A percentile compares a stretch with the other conserved stretches of the same genome.
phyloP scores from a whole-genome alignment of 2,329 filamentous ascomycete species.

The Esteya vermicola region DNA sequence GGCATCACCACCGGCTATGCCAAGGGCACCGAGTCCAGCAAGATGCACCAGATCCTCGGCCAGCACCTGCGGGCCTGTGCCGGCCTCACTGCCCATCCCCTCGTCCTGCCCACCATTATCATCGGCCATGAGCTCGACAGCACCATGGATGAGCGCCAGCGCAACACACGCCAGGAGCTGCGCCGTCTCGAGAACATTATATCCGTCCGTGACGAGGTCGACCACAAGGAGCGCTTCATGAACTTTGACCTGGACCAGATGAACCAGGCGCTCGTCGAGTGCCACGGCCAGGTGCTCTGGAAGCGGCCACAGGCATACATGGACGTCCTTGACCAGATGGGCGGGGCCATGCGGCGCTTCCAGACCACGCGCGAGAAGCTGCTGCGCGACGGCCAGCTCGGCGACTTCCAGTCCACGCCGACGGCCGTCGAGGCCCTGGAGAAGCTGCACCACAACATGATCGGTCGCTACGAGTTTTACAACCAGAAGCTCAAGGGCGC shows the following conservation, averaged over 20 bases:
- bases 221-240: conserved; percentile 38
- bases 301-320: conserved; percentile 41
- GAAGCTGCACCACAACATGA: conserved; percentile 37
- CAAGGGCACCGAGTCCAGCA: conserved; percentile 45
- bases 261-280: conserved; percentile 49
- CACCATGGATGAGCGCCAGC: conserved; percentile 45
- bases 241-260: conserved; percentile 44
- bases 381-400: not conserved
- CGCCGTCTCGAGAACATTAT: conserved; percentile 46
- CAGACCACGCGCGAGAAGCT: conserved; percentile 2
- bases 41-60: conserved; percentile 31
- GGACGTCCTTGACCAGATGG: conserved; percentile 11
- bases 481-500: conserved; percentile 44
- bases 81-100: conserved; percentile 37
- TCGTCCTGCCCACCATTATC: conserved; percentile 44
- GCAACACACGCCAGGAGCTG: conserved; percentile 48
- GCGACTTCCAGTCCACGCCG: conserved; percentile 9
- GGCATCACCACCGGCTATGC: conserved; percentile 44
- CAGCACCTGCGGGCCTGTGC: conserved; percentile 34
- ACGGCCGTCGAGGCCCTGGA: conserved; percentile 21
- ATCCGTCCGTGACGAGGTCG: conserved; percentile 45
- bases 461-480: conserved; percentile 43
- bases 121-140: conserved; percentile 42
- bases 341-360: conserved; percentile 10
- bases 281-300: conserved; percentile 25